Base-by-base conservation (phyloP, 1,139 yeast genomes). In the Kodamaea fungicola region DNA sequence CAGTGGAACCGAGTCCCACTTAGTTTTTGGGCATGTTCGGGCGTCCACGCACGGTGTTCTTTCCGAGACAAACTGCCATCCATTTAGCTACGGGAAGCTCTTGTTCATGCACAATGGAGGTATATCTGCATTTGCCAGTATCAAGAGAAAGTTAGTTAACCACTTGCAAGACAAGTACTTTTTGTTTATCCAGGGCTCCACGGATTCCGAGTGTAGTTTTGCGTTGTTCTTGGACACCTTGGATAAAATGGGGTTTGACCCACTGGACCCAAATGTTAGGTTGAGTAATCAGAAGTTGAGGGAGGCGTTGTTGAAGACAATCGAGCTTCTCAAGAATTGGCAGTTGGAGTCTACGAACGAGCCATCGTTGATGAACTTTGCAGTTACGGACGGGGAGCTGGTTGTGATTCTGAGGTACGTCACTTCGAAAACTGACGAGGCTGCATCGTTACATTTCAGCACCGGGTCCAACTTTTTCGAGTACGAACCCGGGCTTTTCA, bases 101-200 rank as follows among this genome's bases (percentile, higher is more conserved):
- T 86, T 92, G 85, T 92, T 92, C 59, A 92, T 92, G 98, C 97
- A 92, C 62, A 92, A 92, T 62, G 98, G 98, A 22, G 95, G 94
- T 6, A 78, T 92, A 19, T 74, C 92, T 9, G 76, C 80, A 38
- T 92, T 92, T 58, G 61, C 71, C 40, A 66, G 67, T 49, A 85
- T 92, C 52, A 92, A 92, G 60, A 75, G 94, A 44, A 73, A 64
- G 41, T 68, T 92, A 35, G 73, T 89, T 25, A 73, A 77, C 50
- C 86, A 84, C 54, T 68, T 92, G 32, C 79, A 79, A 34, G 97
- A 92, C 55, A 80, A 81, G 48, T 92, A 79, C 59, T 87, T 92
- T 54, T 64, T 87, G 26, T 72, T 67, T 37, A 78, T 92, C 32
- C 97, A 92, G 56, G 98, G 98, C 1, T 80, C 95, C 26, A 92